Evolutionary conservation across 2,329 filamentous ascomycete genomes (phyloP).

Genomic region (Colletotrichum paranaense): DNA sequence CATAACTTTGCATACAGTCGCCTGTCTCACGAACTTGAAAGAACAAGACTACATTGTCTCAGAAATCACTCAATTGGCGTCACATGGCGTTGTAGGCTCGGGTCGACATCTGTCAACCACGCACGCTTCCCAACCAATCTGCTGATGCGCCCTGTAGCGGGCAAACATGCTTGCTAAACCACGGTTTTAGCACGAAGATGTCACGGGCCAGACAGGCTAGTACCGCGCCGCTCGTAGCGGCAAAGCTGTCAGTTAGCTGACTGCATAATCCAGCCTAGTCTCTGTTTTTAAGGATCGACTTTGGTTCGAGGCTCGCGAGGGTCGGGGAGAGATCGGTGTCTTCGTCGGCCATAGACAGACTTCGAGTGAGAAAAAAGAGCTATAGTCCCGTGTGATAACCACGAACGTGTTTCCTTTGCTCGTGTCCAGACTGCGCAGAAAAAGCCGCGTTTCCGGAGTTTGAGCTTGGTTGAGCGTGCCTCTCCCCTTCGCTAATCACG

Average conservation of each 20-base stretch:
- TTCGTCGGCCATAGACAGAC: background rate
- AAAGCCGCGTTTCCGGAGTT: background rate
- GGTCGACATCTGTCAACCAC: background rate
- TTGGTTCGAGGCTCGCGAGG: background rate
- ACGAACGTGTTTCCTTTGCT: background rate
- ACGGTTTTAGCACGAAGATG: slow-evolving; percentile 1
- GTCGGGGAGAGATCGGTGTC: background rate
- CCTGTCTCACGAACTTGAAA: background rate
- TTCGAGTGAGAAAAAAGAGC: background rate
- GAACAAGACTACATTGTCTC: background rate
- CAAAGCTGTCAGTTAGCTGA: background rate
- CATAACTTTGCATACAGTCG: background rate
- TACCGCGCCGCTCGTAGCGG: background rate
- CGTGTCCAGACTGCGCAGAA: background rate
- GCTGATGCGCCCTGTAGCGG: slow-evolving; percentile 3
- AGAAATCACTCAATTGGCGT: background rate
- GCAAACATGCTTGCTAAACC: background rate
- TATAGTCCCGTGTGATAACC: background rate
- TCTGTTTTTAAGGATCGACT: background rate
- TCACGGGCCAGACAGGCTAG: background rate
- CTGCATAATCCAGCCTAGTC: background rate
- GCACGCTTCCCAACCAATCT: background rate
- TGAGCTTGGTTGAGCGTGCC: background rate
- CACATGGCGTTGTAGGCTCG: background rate
- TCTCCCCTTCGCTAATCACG: background rate